Conservation (phyloP, 305 asterid species). For the Solanum hybrid region DNA sequence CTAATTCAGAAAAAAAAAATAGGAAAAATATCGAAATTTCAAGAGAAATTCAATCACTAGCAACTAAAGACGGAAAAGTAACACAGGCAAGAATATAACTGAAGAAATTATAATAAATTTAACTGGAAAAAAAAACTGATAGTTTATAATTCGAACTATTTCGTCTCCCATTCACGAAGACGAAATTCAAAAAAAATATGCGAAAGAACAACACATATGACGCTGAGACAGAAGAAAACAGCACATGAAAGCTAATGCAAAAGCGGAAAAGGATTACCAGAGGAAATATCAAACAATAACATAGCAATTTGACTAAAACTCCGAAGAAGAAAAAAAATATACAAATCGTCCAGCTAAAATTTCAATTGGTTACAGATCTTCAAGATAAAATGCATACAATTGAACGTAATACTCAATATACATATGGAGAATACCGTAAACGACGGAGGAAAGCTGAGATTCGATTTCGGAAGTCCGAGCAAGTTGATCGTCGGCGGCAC, state of each 20-base stretch:
- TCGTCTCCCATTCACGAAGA: background rate
- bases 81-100: background rate
- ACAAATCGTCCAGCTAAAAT: background rate
- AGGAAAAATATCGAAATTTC: background rate
- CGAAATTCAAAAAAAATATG: background rate
- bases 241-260: background rate
- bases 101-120: background rate
- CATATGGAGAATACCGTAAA: constrained; percentile 36
- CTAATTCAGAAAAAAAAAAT: background rate
- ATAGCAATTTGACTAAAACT: background rate
- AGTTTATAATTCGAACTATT: background rate
- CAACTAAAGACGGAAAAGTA: background rate
- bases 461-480: constrained; percentile 27
- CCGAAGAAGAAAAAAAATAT: background rate
- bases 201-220: background rate
- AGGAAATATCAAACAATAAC: background rate
- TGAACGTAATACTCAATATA: background rate
- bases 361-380: background rate
- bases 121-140: background rate
- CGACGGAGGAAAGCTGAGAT: constrained; percentile 59
- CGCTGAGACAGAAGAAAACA: background rate
- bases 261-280: background rate
- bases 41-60: background rate
- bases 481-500: constrained; percentile 11
- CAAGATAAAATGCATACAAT: background rate